Conservation (phyloP, 768 basidiomycete species). For the Lanmaoa pseudosensibilis region DNA sequence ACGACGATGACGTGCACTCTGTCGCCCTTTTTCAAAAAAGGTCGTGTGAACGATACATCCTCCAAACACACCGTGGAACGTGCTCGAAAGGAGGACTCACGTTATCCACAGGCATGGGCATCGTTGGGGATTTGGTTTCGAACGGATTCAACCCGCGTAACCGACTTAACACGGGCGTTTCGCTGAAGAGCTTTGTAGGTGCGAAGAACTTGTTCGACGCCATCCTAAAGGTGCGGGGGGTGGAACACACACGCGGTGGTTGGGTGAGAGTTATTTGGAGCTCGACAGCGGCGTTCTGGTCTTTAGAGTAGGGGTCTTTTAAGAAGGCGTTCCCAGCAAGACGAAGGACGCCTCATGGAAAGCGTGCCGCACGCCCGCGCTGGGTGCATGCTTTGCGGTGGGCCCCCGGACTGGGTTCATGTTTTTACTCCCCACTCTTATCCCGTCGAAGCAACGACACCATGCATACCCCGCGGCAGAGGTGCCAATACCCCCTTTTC, state of each 20-base stretch:
- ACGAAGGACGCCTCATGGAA: constrained; percentile 31
- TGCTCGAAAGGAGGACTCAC: constrained; percentile 15
- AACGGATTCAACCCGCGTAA: constrained; percentile 29
- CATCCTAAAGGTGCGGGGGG: constrained; percentile 16
- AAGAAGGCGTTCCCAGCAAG: constrained; percentile 20
- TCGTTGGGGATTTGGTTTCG: constrained; percentile 19
- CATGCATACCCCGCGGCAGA: constrained; percentile 5
- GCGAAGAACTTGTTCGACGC: constrained; percentile 24
- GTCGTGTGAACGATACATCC: background rate
- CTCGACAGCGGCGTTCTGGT: constrained; percentile 24
- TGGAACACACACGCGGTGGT: constrained; percentile 16
- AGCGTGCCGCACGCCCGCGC: constrained; percentile 30
- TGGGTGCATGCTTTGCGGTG: constrained; percentile 20
- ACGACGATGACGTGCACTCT: constrained; percentile 33
- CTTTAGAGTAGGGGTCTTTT: constrained; percentile 16
- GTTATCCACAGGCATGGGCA: constrained; percentile 33
- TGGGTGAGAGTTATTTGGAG: constrained; percentile 14
- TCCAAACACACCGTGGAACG: background rate
- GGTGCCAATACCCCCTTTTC: constrained; percentile 3
- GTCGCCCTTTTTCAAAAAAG: constrained; percentile 23
- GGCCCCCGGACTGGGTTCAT: constrained; percentile 4
- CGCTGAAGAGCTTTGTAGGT: constrained; percentile 21
- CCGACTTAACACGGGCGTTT: constrained; percentile 23
- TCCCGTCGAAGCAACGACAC: constrained; percentile 8
- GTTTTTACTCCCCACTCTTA: constrained; percentile 17